phyloP scores from a whole-genome alignment of 2,329 filamentous ascomycete species.

The Epichloe coenophiala region DNA sequence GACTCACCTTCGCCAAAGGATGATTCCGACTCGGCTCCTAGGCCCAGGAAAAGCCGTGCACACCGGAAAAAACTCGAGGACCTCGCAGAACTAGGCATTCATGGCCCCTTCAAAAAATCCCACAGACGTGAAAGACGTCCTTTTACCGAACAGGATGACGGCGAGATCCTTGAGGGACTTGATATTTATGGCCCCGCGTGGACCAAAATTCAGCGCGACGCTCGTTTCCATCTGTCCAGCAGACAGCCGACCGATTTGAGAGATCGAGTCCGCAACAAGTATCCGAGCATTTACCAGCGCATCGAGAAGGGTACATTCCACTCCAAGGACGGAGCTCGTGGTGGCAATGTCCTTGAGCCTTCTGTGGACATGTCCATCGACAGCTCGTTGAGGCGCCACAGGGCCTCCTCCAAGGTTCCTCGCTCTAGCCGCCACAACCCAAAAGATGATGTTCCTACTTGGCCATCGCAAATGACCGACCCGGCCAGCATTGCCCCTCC shows the following conservation, averaged over 20 bases:
- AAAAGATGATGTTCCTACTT: conserved; percentile 34
- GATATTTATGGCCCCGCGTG: conserved; percentile 48
- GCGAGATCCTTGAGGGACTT: conserved; percentile 46
- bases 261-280: conserved; percentile 51
- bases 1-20: conserved; percentile 17
- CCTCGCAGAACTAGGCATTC: conserved; percentile 43
- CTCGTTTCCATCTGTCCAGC: conserved; percentile 41
- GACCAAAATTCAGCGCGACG: conserved; percentile 51
- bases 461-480: conserved; percentile 25
- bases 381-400: conserved; percentile 28
- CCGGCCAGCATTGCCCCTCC: conserved; percentile 13
- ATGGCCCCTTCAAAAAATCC: conserved; percentile 46
- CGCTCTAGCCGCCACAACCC: conserved; percentile 27
- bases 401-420: conserved; percentile 23
- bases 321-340: conserved; percentile 26
- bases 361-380: conserved; percentile 36
- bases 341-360: conserved; percentile 35
- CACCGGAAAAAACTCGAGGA: conserved; percentile 46
- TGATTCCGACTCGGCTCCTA: conserved; percentile 23
- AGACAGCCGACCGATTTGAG: conserved; percentile 50
- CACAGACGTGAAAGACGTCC: conserved; percentile 44
- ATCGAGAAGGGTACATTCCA: conserved; percentile 42
- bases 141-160: conserved; percentile 50
- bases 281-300: conserved; percentile 41
- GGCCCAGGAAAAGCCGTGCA: conserved; percentile 36